Base-by-base conservation (phyloP, 768 basidiomycete genomes). In the Megacollybia marginata region DNA sequence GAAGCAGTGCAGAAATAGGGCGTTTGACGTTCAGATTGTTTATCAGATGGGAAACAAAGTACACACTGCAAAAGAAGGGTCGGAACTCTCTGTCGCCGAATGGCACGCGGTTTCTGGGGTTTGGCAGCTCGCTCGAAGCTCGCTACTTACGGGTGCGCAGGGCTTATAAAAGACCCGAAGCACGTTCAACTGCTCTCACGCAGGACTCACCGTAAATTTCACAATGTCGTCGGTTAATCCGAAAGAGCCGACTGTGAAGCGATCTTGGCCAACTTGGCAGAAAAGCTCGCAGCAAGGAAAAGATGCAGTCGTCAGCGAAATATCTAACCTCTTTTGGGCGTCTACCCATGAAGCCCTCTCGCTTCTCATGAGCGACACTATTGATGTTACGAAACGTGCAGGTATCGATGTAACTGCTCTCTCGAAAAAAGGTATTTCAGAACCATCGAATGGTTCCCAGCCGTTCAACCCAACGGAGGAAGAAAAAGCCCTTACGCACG, bases 331-430 rank as follows among this genome's bases (percentile, higher is more conserved):
- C 48, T 48, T 48, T 34, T 48, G 48, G 48, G 35, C 36, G 32
- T 48, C 48, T 34, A 48, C 42, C 35, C 20, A 34, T 28, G 48
- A 48, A 40, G 48, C 48, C 36, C 38, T 48, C 32, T 36, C 38
- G 31, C 48, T 48, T 34, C 36, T 48, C 48, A 48, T 48, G 48
- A 48, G 48, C 40, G 38, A 48, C 38, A 48, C 48, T 34, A 48
- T 48, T 28, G 48, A 48, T n/a, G 38, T 48, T 42, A 34, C 48
- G 32, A 48, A 48, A 31, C 36, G 38, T 31, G 48, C 48, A 28
- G 48, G 48, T n/a, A 36, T 48, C 48, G 19, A 48, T 23, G 48
- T 48, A 18, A 32, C 42, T 32, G 36, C 48, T 48, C 40, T 48
- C 16, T 34, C 48, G 42, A 48, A 42, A 42, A 48, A 34, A 42